phyloP scores from a whole-genome alignment of 73 alveolate genomes.

The Durusdinium trenchii region DNA sequence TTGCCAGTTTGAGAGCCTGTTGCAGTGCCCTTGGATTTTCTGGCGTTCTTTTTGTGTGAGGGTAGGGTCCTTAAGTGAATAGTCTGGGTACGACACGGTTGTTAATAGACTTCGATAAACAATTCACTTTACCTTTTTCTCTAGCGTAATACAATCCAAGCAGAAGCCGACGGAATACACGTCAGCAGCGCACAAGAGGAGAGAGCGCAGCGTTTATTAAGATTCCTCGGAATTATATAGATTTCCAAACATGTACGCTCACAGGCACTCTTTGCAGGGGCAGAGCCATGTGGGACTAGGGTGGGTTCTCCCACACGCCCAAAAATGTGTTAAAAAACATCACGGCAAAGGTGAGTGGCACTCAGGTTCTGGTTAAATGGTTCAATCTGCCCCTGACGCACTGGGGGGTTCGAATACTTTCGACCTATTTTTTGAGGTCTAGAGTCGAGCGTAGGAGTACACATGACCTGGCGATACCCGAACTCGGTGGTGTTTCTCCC shows the following conservation, averaged over 20 bases:
- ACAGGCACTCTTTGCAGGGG: background rate
- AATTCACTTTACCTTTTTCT: too few species aligned
- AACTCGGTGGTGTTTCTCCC: too few species aligned
- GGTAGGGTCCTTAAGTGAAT: too few species aligned
- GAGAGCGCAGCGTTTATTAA: background rate
- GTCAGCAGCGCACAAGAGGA: background rate
- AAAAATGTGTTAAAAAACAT: background rate
- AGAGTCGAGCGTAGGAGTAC: too few species aligned
- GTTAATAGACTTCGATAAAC: too few species aligned
- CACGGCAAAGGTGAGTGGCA: background rate
- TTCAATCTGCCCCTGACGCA: background rate
- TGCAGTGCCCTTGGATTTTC: too few species aligned
- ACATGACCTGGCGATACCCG: too few species aligned
- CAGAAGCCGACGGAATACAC: background rate
- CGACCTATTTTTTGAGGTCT: too few species aligned
- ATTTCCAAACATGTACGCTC: background rate
- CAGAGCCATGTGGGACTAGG: slow-evolving; percentile 5
- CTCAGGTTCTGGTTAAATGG: background rate
- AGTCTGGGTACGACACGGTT: too few species aligned
- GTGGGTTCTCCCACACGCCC: background rate
- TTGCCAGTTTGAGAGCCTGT: too few species aligned
- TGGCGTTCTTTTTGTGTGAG: too few species aligned
- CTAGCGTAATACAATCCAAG: background rate
- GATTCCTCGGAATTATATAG: background rate
- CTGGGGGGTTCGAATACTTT: too few species aligned